phyloP scores from a whole-genome alignment of 257 asterid genomes.

The Solanum appendiculatum region DNA sequence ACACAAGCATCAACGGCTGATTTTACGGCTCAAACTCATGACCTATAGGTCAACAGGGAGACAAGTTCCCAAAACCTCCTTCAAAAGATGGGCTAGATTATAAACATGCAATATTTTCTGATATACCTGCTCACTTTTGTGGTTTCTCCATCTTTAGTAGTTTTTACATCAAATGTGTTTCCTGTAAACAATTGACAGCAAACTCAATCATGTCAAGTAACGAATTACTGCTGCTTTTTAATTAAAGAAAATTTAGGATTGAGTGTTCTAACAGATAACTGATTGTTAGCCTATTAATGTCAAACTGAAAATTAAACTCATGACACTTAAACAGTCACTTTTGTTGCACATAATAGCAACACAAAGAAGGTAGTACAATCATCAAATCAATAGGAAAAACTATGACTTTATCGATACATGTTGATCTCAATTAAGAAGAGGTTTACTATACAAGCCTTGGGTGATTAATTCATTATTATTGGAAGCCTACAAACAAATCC shows the following conservation, averaged over 20 bases:
- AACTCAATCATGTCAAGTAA: background rate
- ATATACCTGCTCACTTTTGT: slow-evolving; percentile 63
- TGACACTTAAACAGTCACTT: background rate
- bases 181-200: slow-evolving; percentile 26
- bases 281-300: background rate
- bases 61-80: background rate
- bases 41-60: background rate
- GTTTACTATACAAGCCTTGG: background rate
- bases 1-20: background rate
- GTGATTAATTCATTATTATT: background rate
- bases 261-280: background rate
- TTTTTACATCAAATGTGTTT: slow-evolving; percentile 65
- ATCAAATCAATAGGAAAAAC: background rate
- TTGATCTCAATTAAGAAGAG: background rate
- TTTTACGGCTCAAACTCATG: background rate
- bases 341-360: background rate
- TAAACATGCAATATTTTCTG: background rate
- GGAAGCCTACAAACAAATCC: background rate
- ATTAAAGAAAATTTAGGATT: background rate
- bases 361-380: background rate
- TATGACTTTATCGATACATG: background rate
- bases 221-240: background rate
- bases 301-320: background rate
- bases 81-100: background rate
- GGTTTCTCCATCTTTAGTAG: slow-evolving; percentile 62